A percentile compares a stretch with the other conserved stretches of the same genome.
Evolutionary conservation across 495 filamentous ascomycete genomes (phyloP).

Genomic region (Penicillium goetzii): DNA sequence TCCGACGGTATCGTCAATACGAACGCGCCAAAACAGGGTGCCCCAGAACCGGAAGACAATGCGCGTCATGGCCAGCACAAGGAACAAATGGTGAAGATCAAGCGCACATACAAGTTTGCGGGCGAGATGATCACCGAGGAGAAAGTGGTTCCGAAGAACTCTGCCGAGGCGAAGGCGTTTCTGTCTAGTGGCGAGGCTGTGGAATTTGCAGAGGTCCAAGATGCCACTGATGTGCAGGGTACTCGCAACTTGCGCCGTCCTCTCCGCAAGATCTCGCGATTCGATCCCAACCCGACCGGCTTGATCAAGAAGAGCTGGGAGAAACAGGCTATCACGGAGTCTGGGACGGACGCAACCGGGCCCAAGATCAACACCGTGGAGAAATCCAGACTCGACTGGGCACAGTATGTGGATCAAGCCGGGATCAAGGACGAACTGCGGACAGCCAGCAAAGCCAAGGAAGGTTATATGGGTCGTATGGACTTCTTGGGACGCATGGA

Average conservation of each 20-base stretch:
- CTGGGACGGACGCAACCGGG: constrained; percentile 52
- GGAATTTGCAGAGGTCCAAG: constrained; percentile 41
- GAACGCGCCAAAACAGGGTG: constrained; percentile 29
- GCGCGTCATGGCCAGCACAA: constrained; percentile 23
- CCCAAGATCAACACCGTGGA: constrained; percentile 95
- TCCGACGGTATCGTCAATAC: constrained; percentile 20
- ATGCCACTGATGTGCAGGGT: constrained; percentile 19
- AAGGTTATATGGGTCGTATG: constrained; percentile 79
- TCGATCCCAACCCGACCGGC: constrained; percentile 71
- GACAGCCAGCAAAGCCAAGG: constrained; percentile 79
- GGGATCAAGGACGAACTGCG: constrained; percentile 91
- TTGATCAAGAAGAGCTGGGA: constrained; percentile 56
- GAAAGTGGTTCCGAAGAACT: constrained; percentile 75
- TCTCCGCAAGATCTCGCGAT: constrained; percentile 72
- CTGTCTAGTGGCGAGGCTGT: constrained; percentile 58
- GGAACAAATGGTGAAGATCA: constrained; percentile 74
- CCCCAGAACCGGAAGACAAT: constrained; percentile 20
- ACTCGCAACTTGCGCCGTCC: constrained; percentile 60
- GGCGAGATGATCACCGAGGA: constrained; percentile 83
- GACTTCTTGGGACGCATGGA: constrained; percentile 88
- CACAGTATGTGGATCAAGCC: constrained; percentile 86
- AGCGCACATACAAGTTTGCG: constrained; percentile 87
- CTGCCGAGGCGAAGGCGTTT: constrained; percentile 80
- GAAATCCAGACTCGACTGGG: constrained; percentile 95
- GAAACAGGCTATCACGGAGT: constrained; percentile 37